Evolutionary conservation across 2,329 filamentous ascomycete genomes (phyloP), one percentile per base, ranked within the genome.

Genomic region (Rutstroemia sp.): DNA sequence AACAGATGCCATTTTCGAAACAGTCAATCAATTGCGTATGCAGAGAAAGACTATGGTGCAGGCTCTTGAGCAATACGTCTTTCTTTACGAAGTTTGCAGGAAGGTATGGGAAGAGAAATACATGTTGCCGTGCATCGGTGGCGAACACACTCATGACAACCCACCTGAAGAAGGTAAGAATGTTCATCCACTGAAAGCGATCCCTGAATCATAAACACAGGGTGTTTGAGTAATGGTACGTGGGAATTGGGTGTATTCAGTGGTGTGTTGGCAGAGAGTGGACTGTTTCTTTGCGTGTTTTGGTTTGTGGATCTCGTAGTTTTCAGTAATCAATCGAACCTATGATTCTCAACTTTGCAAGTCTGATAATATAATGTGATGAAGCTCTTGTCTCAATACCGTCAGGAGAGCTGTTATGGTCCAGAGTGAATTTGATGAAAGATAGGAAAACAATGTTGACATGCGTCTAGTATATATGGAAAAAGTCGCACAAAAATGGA

Each of bases 31-130:
- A 58, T 78, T 99, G 55, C 82, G 94, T 46, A 83, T 92, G 70
- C 94, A 99, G 75, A 82, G 94, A 17, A 88, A 89, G 75, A 89
- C 86, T 73, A 99, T 99, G 94, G 94, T 99, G 5, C 94, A 97
- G 73, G 86, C 88, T 47, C 88, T 92, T 64, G 70, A 79, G 48
- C 94, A 99, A 70, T 94, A 88, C 66, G 73, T 82, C 39, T 96
- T 97, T 70, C 81, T 99, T 57, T 97, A 99, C 73, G 84, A 91
- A 66, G 89, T 95, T 1, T 71, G 96, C 65, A 81, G 83, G 51
- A 87, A 90, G 69, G 75, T 83, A 54, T 92, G 88, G 84, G 73
- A 83, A 59, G 83, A 88, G 36, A 84, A 78, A 66, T 83, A 87
- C 54, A 52, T 23, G 14, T 51, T 58, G 36, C 57, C 57, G n/a